These are phyloP conservation scores for Blastobotrys proliferans DNA, from an alignment of 1,139 yeast species.

Conservation along the genomic window DNA sequence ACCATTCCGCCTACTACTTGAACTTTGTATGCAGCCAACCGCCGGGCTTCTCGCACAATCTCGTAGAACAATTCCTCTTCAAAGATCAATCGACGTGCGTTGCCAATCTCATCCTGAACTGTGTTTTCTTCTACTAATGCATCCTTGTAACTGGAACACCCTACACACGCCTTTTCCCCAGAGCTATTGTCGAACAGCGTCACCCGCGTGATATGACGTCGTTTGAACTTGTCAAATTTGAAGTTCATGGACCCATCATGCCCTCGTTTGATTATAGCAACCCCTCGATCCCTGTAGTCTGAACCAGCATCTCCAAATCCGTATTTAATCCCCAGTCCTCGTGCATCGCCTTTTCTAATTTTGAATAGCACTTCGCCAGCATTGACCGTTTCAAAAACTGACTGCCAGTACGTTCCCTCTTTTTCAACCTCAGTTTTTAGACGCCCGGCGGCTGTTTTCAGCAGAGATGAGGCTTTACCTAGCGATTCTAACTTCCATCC, in stretches of 20 bases:
- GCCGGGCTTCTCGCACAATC: conserved; percentile 69
- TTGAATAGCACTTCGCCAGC: conserved; percentile 71
- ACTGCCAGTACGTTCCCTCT: conserved; percentile 75
- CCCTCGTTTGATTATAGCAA: conserved; percentile 56
- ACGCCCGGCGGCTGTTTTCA: conserved; percentile 50
- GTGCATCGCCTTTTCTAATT: conserved; percentile 49
- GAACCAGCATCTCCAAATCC: conserved; percentile 94
- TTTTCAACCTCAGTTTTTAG: conserved; percentile 52
- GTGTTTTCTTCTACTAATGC: conserved; percentile 19
- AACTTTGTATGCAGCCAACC: conserved; percentile 68
- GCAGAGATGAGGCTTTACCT: conserved; percentile 48
- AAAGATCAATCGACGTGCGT: conserved; percentile 65
- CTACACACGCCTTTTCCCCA: conserved; percentile 26
- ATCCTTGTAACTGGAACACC: conserved; percentile 21
- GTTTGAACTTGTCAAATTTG: conserved; percentile 30
- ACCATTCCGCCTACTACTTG: conserved; percentile 62
- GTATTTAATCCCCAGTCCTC: conserved; percentile 72
- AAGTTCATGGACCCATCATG: conserved; percentile 32
- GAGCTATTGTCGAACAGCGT: conserved; percentile 30
- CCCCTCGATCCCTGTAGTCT: conserved; percentile 64
- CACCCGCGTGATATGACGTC: conserved; percentile 38
- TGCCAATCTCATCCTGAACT: conserved; percentile 30
- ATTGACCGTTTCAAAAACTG: conserved; percentile 49
- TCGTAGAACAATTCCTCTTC: conserved; percentile 80
- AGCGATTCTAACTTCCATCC: conserved; percentile 86